A percentile compares a stretch with the other conserved stretches of the same genome.
Conservation (phyloP, 345 rosid genomes). For the Noccaea bulbosa region DNA sequence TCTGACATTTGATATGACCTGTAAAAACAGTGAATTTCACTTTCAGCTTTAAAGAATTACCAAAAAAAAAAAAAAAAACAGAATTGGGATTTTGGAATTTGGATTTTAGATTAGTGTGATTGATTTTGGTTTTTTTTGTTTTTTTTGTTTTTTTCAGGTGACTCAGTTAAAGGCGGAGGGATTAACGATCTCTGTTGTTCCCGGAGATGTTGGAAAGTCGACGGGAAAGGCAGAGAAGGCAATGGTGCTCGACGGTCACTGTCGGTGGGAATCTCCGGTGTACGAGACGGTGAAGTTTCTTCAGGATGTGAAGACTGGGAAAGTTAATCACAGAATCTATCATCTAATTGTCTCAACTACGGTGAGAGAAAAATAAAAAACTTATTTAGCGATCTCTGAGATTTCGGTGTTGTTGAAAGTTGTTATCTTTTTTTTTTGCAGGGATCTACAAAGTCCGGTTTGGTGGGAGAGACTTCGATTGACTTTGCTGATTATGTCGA, state of each 20-base stretch:
- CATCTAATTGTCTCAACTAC: conserved; percentile 74
- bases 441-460: conserved; percentile 78
- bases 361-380: conserved; percentile 44
- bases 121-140: not conserved
- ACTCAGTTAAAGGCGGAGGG: conserved; percentile 71
- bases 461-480: conserved; percentile 82
- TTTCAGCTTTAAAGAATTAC: not conserved
- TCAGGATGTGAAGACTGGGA: conserved; percentile 65
- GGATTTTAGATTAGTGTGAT: conserved; percentile 3
- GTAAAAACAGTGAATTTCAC: conserved; percentile 17
- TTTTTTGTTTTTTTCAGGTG: conserved; percentile 55
- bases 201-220: conserved; percentile 79
- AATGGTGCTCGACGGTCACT: conserved; percentile 60
- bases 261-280: conserved; percentile 80
- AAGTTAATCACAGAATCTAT: conserved; percentile 66
- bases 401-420: not conserved
- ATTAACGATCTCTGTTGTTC: conserved; percentile 72
- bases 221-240: conserved; percentile 70
- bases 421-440: conserved; percentile 35
- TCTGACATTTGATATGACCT: conserved; percentile 37
- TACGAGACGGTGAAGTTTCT: conserved; percentile 72
- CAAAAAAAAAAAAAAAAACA: not conserved
- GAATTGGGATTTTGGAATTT: conserved; percentile 10
- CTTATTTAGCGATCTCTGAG: not conserved
- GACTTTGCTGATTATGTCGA: conserved; percentile 76